Conservation (phyloP, 345 rosid species). For the Salix viminalis region DNA sequence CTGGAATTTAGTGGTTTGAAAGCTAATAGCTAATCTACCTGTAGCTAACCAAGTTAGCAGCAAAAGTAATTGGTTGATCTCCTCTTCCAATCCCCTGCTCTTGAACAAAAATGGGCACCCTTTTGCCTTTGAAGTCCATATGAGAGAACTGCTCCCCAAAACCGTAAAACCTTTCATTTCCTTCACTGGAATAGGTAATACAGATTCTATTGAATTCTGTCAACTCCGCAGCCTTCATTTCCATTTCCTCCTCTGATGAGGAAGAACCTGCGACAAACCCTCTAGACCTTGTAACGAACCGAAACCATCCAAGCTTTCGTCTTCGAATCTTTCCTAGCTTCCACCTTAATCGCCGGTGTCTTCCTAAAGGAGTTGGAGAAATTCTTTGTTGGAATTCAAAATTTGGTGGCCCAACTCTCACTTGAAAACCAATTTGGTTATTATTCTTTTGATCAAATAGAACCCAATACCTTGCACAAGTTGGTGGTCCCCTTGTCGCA, state of each 20-base stretch:
- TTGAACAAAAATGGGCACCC: constrained; percentile 70
- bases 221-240: constrained; percentile 20
- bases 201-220: constrained; percentile 48
- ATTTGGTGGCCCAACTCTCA: constrained; percentile 38
- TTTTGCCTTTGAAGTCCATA: constrained; percentile 67
- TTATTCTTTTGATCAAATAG: constrained; percentile 45
- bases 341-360: constrained; percentile 23
- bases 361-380: constrained; percentile 17
- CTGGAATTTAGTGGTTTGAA: neutral
- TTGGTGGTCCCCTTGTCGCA: constrained; percentile 12
- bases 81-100: constrained; percentile 85
- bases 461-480: constrained; percentile 46
- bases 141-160: constrained; percentile 73
- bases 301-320: constrained; percentile 30
- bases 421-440: constrained; percentile 48
- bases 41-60: constrained; percentile 70
- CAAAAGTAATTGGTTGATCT: constrained; percentile 69
- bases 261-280: constrained; percentile 30
- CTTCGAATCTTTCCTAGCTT: constrained; percentile 31
- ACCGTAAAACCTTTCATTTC: constrained; percentile 56
- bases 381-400: constrained; percentile 13
- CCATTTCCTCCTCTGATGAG: constrained; percentile 37
- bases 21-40: constrained; percentile 30
- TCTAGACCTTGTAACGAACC: constrained; percentile 34
- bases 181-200: constrained; percentile 56